Evolutionary conservation across 2,329 filamentous ascomycete genomes (phyloP), one percentile per base, ranked within the genome.

Genomic region (Stagonosporopsis rhizophila): DNA sequence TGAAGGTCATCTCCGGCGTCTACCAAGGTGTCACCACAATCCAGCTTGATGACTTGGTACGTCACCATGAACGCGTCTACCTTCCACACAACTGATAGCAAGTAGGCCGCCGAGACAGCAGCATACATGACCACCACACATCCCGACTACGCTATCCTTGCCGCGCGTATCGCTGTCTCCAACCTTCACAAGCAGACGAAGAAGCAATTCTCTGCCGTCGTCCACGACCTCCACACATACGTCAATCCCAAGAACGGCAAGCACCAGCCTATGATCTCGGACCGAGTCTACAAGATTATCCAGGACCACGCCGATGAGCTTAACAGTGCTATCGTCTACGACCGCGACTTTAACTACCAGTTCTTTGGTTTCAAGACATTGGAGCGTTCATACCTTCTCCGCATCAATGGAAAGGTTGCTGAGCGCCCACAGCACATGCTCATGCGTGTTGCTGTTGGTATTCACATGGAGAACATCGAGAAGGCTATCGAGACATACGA

Each of bases 161-260:
- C 95, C 64, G 95, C 95, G 66, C 93, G 95, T 81, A 98, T 99
- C 75, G 95, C 95, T 68, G 95, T 99, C 52, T 99, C 95, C 74
- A 99, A 99, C 82, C 89, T 99, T 58, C 95, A 99, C 88, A 99
- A 99, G 83, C 95, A 99, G 85, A 99, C 95, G 64, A 98, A 98
- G 87, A 99, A 99, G 85, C 94, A 98, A 77, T 99, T 96, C 83
- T 98, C 95, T n/a, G 84, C 91, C 45, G 95, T 99, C 58, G 86
- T 99, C 69, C 89, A 87, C 70, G 95, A 99, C 72, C 87, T 99
- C 38, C 97, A 94, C 81, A 85, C 95, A 82, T 99, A 97, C 78
- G 83, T 96, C 79, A 99, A 99, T 82, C 92, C 94, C 60, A 96
- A 91, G 82, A 99, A 96, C 79, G 81, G 83, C 61, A 89, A 84